A percentile compares a stretch with the other conserved stretches of the same genome.
These are phyloP conservation scores for Fusarium graminum DNA, from an alignment of 2,329 filamentous ascomycete genomes.

Conservation along the genomic window DNA sequence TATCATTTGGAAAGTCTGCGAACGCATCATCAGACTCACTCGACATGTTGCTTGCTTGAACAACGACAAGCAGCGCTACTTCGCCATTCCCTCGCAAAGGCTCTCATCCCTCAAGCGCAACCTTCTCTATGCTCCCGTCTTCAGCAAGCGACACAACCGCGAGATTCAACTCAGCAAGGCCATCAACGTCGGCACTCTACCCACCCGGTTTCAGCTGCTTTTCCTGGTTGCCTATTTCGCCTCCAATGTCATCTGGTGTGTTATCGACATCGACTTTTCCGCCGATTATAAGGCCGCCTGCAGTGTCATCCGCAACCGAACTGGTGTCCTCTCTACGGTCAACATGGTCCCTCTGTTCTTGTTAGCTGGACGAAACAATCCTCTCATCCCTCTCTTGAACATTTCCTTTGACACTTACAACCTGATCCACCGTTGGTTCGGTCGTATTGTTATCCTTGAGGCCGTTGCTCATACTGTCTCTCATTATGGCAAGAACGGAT, in stretches of 20 bases:
- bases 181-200: conserved; percentile 69
- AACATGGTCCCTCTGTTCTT: conserved; percentile 85
- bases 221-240: conserved; percentile 67
- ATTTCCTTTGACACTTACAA: conserved; percentile 89
- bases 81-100: conserved; percentile 68
- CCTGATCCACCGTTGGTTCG: conserved; percentile 83
- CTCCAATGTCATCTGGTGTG: conserved; percentile 75
- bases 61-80: conserved; percentile 85
- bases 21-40: conserved; percentile 74
- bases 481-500: conserved; percentile 67
- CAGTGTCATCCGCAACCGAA: conserved; percentile 72
- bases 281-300: conserved; percentile 59
- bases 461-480: conserved; percentile 74
- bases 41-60: conserved; percentile 80
- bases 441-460: conserved; percentile 80
- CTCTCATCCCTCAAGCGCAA: conserved; percentile 78
- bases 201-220: conserved; percentile 70
- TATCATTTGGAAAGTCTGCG: conserved; percentile 74
- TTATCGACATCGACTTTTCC: conserved; percentile 72
- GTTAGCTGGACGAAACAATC: conserved; percentile 82
- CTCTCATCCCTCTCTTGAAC: conserved; percentile 76
- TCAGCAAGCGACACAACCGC: conserved; percentile 73
- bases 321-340: conserved; percentile 76
- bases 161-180: conserved; percentile 71
- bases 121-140: conserved; percentile 75